These are phyloP conservation scores for Lachancea thermotolerans DNA, from an alignment of 805 yeast genomes.

Conservation along the genomic window DNA sequence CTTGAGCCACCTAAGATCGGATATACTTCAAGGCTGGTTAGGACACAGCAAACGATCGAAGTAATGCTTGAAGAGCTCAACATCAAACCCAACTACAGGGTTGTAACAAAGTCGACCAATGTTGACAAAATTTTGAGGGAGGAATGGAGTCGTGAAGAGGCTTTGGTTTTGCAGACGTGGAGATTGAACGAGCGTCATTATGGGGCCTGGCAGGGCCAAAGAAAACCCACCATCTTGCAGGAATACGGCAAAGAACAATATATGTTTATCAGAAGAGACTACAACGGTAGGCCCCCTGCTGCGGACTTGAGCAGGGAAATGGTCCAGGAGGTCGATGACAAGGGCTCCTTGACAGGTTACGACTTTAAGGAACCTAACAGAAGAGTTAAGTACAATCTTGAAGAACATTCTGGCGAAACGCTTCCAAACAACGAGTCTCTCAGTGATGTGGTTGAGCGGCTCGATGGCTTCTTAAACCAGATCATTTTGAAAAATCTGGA, in stretches of 20 bases:
- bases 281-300: conserved; percentile 61
- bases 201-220: conserved; percentile 74
- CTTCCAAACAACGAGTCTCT: conserved; percentile 71
- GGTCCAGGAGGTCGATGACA: conserved; percentile 35
- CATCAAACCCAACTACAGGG: conserved; percentile 15
- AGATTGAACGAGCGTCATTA: conserved; percentile 80
- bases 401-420: conserved; percentile 34
- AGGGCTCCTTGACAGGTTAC: conserved; percentile 27
- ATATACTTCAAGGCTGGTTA: conserved; percentile 62
- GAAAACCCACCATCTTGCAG: conserved; percentile 58
- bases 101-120: conserved; percentile 17
- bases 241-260: conserved; percentile 66
- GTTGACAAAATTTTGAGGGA: conserved; percentile 4
- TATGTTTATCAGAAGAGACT: conserved; percentile 75
- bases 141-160: conserved; percentile 26
- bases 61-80: conserved; percentile 50
- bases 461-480: conserved; percentile 51
- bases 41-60: conserved; percentile 71
- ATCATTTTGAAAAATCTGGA: conserved; percentile 40
- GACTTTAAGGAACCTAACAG: conserved; percentile 35
- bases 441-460: conserved; percentile 60
- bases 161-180: conserved; percentile 62
- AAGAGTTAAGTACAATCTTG: conserved; percentile 27
- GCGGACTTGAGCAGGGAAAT: conserved; percentile 31
- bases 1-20: conserved; percentile 46